Evolutionary conservation across 768 basidiomycete species (phyloP).

Genomic region (Suillus placidus): DNA sequence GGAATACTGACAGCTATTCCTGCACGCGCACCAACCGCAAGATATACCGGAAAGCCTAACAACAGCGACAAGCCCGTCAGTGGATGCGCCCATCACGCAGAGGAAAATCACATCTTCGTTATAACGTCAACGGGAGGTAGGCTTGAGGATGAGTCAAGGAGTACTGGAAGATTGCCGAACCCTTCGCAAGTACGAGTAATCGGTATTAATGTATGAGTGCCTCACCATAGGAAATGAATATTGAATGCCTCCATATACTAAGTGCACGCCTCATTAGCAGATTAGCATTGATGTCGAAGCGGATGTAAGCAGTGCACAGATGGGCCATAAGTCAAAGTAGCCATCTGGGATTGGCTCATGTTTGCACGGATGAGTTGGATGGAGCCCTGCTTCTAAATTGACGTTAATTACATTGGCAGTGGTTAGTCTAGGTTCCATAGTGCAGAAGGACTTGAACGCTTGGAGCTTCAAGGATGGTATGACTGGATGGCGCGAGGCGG

Average conservation of each 20-base stretch:
- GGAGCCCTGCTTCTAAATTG: not conserved
- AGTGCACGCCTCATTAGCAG: not conserved
- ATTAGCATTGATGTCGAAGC: not conserved
- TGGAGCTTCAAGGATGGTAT: too few species aligned
- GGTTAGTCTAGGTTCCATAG: too few species aligned
- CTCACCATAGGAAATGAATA: not conserved
- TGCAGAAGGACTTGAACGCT: too few species aligned
- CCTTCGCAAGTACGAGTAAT: not conserved
- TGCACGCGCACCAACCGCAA: not conserved
- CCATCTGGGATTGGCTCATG: too few species aligned
- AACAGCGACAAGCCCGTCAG: not conserved
- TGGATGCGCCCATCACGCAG: not conserved
- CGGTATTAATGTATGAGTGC: not conserved
- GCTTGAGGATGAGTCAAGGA: not conserved
- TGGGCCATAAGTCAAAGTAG: too few species aligned
- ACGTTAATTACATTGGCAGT: too few species aligned
- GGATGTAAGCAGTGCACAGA: not conserved
- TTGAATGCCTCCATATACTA: not conserved
- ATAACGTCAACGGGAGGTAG: not conserved
- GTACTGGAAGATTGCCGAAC: not conserved
- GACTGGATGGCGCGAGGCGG: too few species aligned
- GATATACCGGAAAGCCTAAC: not conserved
- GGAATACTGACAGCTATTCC: not conserved
- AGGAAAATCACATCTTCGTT: not conserved
- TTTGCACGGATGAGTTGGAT: not conserved